Base-by-base conservation (phyloP, 768 basidiomycete species). In the Mrakia frigida region DNA sequence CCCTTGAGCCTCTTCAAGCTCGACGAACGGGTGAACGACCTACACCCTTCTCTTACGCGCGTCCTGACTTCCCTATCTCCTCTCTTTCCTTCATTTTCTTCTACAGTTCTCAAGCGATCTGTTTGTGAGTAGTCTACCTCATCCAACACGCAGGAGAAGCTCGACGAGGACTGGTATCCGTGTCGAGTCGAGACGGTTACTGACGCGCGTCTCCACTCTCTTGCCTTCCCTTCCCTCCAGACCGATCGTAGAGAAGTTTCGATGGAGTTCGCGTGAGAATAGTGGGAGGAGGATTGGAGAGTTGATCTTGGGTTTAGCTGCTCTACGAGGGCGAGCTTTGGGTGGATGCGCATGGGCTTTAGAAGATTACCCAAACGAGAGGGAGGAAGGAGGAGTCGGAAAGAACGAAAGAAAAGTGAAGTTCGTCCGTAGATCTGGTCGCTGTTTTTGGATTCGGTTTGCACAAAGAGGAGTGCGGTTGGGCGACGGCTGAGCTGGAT, bases 31-130 rank as follows among this genome's bases (percentile, higher is more conserved):
- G 43, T n/a, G 43, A 16, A 16, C 43, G 43, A 46, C 43, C 14
- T 46, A n/a, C n/a, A n/a, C 43, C 14, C 14, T 46, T 46, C 16
- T 14, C 9, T 46, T 14, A 10, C 43, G 2, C 14, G 43, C 16
- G 11, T 41, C 2, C 83, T 96, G 79, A 93, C 53, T n/a, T 23
- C 25, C 25, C 53, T 46, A 2, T 14, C 53, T n/a, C 53, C 25
- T n/a, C 53, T n/a, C 53, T 56, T 25, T n/a, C 53, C 23, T 11
- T 52, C 16, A 18, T 52, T 56, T 14, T 23, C 3, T 14, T 97
- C 96, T 84, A 97, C 95, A 87, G 95, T 95, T 79, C 91, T 93
- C 83, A 93, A 92, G 87, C 93, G 96, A 76, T 25, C 61, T 63
- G 18, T 37, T 33, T 37, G 61, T 37, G 61, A 37, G 28, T 37